Evolutionary conservation across 805 yeast species (phyloP), one percentile per base, ranked within the genome.

Genomic region (Gaillardinia entomophila): DNA sequence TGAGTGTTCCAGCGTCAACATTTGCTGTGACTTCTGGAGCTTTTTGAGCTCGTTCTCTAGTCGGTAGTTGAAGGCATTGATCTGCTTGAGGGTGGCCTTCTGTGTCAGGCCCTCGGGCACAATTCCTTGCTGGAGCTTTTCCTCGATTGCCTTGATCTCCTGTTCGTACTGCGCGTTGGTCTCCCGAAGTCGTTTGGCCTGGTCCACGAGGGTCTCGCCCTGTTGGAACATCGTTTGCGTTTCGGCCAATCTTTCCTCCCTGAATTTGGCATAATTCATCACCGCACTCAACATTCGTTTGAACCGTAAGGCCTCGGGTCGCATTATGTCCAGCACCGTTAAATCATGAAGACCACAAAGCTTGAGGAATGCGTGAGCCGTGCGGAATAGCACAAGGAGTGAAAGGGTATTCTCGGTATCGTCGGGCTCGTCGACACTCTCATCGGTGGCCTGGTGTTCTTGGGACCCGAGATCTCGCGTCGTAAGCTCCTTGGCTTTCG

Each of bases 271-370:
- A 65, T 76, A 88, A 52, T 88, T 88, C 15, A 87, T 82, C 31
- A 87, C 77, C 1, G 92, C 92, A 51, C 95, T 85, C 17, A 87
- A 55, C 14, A 86, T 66, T 29, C 90, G 62, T 40, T 77, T 62
- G 1, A 76, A 66, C 36, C 95, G 64, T 24, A 53, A 57, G 0
- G 83, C 64, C n/a, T 87, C 95, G 1, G 96, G 96, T 42, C 77
- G 77, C 37, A 75, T 66, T 19, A 88, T 62, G 58, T 88, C 96
- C 60, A 74, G 66, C 31, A 87, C 63, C 27, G 78, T 73, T 49
- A 87, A 83, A 54, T 88, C 95, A 36, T 75, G 68, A 2, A 88
- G 73, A 0, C 95, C 95, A 49, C 90, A 79, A 36, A 73, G 79
- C 28, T 69, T 68, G 42, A 85, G 66, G 52, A 85, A 82, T 47